These are phyloP conservation scores for Alternaria panax DNA, from an alignment of 2,329 filamentous ascomycete genomes.

Conservation along the genomic window DNA sequence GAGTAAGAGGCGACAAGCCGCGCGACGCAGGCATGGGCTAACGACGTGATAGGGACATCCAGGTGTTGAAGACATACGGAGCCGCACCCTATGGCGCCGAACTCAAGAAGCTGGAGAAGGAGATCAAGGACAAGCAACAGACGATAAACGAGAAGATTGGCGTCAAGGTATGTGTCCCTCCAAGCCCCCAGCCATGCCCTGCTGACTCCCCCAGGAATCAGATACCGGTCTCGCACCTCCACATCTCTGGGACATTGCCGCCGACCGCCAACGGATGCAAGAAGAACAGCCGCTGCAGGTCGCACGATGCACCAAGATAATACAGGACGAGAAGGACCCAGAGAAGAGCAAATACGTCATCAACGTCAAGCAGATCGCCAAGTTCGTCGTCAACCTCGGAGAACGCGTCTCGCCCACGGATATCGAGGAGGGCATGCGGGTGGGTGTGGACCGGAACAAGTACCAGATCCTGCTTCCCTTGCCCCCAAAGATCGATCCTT, in stretches of 20 bases:
- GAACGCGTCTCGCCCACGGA: constrained; percentile 97
- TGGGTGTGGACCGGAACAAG: constrained; percentile 97
- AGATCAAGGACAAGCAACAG: constrained; percentile 98
- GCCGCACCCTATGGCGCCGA: constrained; percentile 93
- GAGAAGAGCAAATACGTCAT: constrained; percentile 99
- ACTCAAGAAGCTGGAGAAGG: constrained; percentile 96
- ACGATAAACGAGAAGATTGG: constrained; percentile 99
- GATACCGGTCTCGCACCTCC: constrained; percentile 97
- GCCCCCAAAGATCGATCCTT: constrained; percentile 97
- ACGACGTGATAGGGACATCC: constrained; percentile 78
- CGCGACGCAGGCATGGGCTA: constrained; percentile 31
- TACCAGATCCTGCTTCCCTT: constrained; percentile 97
- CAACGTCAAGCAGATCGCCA: constrained; percentile 99
- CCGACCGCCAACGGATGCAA: constrained; percentile 96
- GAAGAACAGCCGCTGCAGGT: constrained; percentile 98
- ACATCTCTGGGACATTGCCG: constrained; percentile 98
- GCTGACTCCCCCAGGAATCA: constrained; percentile 74
- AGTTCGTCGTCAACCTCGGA: constrained; percentile 97
- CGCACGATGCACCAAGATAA: constrained; percentile 98
- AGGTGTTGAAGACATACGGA: constrained; percentile 98
- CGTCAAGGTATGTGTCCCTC: constrained; percentile 28
- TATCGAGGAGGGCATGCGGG: constrained; percentile 99
- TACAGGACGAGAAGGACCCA: constrained; percentile 91
- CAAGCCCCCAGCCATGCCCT: background rate
- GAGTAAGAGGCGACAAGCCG: constrained; percentile 69